Conservation (phyloP, 768 basidiomycete species). For the Dentipellis fragilis region DNA sequence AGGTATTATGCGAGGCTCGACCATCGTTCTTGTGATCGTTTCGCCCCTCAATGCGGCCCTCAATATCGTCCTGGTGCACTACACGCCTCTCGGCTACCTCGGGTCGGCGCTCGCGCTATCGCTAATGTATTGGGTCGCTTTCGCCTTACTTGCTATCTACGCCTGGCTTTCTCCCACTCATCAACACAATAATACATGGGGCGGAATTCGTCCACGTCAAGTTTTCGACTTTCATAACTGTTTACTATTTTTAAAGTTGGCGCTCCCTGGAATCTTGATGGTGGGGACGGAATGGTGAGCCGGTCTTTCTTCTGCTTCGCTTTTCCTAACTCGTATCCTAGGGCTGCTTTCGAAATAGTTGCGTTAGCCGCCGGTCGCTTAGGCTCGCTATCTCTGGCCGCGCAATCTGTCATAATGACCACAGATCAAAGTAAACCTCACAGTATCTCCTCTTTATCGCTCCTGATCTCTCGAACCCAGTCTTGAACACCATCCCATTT, state of each 20-base stretch:
- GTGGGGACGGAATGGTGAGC: constrained; percentile 71
- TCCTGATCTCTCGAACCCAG: constrained; percentile 20
- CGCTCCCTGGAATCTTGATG: constrained; percentile 72
- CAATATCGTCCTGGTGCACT: constrained; percentile 53
- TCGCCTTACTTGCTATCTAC: constrained; percentile 39
- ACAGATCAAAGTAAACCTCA: constrained; percentile 53
- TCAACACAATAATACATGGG: constrained; percentile 53
- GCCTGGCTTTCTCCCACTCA: constrained; percentile 44
- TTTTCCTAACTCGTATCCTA: constrained; percentile 15
- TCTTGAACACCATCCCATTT: constrained; percentile 68
- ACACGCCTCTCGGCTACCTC: constrained; percentile 50
- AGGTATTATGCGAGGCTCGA: constrained; percentile 74
- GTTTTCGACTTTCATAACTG: constrained; percentile 43
- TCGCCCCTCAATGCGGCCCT: constrained; percentile 57
- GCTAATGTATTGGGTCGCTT: constrained; percentile 61
- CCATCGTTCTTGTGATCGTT: constrained; percentile 48
- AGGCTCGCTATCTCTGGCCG: constrained; percentile 57
- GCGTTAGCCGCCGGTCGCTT: constrained; percentile 67
- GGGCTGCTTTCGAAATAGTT: constrained; percentile 79
- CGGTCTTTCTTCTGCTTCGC: background rate
- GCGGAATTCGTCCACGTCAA: constrained; percentile 35
- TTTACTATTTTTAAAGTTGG: constrained; percentile 48
- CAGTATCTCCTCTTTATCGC: background rate
- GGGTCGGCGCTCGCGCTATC: constrained; percentile 63
- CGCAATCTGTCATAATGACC: constrained; percentile 75